Percentiles rank a stretch among this genome's conserved stretches.
These are phyloP conservation scores for Gentiana dahurica DNA, from an alignment of 257 asterid species.

Conservation along the genomic window DNA sequence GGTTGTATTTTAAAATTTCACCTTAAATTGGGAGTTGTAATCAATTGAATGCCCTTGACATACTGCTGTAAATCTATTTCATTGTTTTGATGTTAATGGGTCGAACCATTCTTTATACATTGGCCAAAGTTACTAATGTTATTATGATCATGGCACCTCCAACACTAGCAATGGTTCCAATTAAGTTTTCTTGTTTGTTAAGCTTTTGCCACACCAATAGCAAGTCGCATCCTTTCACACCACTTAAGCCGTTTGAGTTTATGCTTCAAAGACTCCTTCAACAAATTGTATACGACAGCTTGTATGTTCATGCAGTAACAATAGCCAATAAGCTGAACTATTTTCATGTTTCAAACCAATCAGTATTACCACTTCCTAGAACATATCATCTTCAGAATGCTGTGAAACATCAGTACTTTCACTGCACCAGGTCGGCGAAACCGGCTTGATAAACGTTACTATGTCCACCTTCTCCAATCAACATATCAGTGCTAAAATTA, in stretches of 20 bases:
- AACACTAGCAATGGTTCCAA: no score
- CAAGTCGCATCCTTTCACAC: conserved; percentile 57
- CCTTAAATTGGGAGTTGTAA: no score
- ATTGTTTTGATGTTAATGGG: no score
- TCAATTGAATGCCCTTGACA: no score
- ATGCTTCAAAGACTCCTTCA: conserved; percentile 37
- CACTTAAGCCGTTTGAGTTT: conserved; percentile 43
- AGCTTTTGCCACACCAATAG: no score
- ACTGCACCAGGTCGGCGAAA: conserved; percentile 39
- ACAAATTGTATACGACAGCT: neutral
- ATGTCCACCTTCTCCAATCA: no score
- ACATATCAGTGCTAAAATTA: conserved; percentile 10
- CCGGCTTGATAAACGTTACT: conserved; percentile 1
- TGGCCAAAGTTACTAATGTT: no score
- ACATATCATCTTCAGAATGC: conserved; percentile 31
- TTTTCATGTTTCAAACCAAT: conserved; percentile 55
- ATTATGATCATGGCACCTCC: no score
- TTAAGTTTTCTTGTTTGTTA: no score
- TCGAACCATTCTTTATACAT: no score
- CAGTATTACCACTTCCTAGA: conserved; percentile 51
- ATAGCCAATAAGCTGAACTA: conserved; percentile 49
- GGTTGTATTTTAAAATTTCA: no score
- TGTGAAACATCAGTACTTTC: conserved; percentile 36
- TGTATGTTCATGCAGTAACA: conserved; percentile 35
- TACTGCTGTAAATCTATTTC: no score